Conservation (phyloP, 345 rosid genomes). For the Syzygium grande region DNA sequence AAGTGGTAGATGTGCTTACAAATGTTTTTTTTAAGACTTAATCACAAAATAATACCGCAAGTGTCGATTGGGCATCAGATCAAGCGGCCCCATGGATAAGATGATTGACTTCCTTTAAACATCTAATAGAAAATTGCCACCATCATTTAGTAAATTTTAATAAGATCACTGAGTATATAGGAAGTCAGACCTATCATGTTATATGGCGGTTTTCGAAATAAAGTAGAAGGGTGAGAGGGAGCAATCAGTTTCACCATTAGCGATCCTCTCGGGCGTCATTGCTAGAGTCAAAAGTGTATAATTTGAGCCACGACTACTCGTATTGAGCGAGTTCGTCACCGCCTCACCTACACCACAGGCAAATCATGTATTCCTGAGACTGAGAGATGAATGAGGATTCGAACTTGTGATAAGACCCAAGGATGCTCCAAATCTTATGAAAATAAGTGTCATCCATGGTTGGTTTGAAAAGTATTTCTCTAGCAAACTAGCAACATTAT, state of each 20-base stretch:
- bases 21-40: background rate
- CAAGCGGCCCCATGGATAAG: background rate
- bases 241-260: too few species aligned
- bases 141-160: background rate
- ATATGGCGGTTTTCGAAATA: background rate
- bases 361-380: background rate
- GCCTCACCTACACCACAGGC: background rate
- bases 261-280: background rate
- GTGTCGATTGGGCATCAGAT: background rate
- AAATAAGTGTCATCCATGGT: background rate
- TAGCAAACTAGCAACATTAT: background rate
- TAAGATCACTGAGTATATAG: background rate
- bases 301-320: background rate
- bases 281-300: background rate
- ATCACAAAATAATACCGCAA: background rate
- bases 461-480: background rate
- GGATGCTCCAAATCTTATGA: background rate
- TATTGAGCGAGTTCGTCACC: background rate
- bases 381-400: background rate
- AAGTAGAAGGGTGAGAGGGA: background rate
- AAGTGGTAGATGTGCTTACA: background rate
- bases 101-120: background rate
- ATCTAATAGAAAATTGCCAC: background rate
- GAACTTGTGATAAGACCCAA: background rate
- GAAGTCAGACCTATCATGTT: background rate